phyloP scores from a whole-genome alignment of 2,329 filamentous ascomycete genomes.

The Aspergillus sp. region DNA sequence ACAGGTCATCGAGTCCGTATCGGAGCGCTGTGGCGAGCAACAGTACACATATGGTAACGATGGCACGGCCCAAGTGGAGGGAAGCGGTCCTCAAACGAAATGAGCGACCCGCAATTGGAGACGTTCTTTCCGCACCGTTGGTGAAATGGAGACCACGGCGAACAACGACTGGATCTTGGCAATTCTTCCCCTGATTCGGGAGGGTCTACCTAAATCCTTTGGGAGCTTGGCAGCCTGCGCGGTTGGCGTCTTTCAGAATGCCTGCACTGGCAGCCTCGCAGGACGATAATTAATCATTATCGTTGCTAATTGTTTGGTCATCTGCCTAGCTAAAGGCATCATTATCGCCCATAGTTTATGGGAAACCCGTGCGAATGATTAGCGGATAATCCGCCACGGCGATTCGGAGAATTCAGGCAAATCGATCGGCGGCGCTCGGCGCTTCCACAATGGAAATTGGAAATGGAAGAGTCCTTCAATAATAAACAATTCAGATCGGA shows the following conservation, averaged over 20 bases:
- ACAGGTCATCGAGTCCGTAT: neutral
- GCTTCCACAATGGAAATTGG: neutral
- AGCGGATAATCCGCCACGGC: neutral
- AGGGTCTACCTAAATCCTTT: conserved; percentile 10
- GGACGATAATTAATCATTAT: neutral
- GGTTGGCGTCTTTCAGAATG: neutral
- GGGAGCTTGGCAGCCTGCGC: conserved; percentile 7
- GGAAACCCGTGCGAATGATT: neutral
- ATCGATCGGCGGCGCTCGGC: neutral
- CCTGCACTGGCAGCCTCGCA: neutral
- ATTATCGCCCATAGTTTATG: neutral
- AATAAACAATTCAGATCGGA: neutral
- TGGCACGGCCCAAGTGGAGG: conserved; percentile 19
- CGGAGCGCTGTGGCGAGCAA: conserved; percentile 3
- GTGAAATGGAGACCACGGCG: conserved; percentile 5
- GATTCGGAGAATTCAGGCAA: neutral
- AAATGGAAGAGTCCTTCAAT: neutral
- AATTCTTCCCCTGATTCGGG: conserved; percentile 12
- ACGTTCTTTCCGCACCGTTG: conserved; percentile 24
- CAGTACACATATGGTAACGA: conserved; percentile 17
- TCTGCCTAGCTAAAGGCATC: neutral
- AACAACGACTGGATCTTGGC: conserved; percentile 6
- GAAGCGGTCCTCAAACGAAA: conserved; percentile 18
- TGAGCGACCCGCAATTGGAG: conserved; percentile 22
- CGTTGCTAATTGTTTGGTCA: neutral